Evolutionary conservation across 2,329 filamentous ascomycete species (phyloP).

Genomic region (Bertia moriformis): DNA sequence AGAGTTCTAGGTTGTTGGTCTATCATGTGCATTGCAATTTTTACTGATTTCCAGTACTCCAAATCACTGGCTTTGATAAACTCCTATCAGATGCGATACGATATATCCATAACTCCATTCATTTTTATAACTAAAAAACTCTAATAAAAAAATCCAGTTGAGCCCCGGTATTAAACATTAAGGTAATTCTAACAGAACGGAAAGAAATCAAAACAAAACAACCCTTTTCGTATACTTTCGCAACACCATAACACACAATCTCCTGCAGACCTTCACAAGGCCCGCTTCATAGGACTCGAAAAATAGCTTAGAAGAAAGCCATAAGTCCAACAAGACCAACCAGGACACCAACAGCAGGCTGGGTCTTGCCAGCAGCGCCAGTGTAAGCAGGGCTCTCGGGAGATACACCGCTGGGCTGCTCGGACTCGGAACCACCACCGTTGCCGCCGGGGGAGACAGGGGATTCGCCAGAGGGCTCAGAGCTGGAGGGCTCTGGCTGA

Average conservation of each 20-base stretch:
- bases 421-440: too few species aligned
- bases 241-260: not conserved
- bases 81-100: too few species aligned
- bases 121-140: not conserved
- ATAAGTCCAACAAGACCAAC: conserved; percentile 19
- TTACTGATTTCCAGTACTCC: too few species aligned
- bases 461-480: not conserved
- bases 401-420: not conserved
- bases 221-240: not conserved
- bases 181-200: not conserved
- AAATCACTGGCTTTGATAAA: too few species aligned
- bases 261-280: not conserved
- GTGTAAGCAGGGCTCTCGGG: conserved; percentile 10
- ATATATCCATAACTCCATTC: too few species aligned
- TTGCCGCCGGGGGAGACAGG: too few species aligned
- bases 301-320: conserved; percentile 17
- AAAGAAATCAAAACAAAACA: not conserved
- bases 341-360: conserved; percentile 18
- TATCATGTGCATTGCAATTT: too few species aligned
- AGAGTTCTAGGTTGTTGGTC: too few species aligned
- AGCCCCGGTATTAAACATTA: not conserved
- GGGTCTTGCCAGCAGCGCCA: conserved; percentile 16
- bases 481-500: too few species aligned
- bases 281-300: too few species aligned
- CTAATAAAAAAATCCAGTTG: not conserved